phyloP scores from a whole-genome alignment of 1,284 basidiomycete species.

The Tetrapyrgos nigripes region DNA sequence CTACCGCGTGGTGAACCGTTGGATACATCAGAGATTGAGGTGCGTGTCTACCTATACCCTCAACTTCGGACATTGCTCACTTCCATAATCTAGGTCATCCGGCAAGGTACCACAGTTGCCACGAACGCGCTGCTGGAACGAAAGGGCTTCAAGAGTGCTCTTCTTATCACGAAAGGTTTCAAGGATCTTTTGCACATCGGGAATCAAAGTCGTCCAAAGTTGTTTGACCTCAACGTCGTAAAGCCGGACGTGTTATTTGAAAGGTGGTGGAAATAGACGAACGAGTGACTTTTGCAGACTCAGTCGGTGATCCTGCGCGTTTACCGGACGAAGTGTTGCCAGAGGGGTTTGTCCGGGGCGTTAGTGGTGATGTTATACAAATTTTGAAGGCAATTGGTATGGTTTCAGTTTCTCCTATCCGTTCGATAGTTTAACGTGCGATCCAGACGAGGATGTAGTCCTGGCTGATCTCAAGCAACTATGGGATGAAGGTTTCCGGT shows the following conservation, averaged over 20 bases:
- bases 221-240: slow-evolving; percentile 8
- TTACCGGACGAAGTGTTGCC: background rate
- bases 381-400: slow-evolving; percentile 5
- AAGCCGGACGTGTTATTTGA: slow-evolving; percentile 6
- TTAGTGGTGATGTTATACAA: slow-evolving; percentile 9
- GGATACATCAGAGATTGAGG: background rate
- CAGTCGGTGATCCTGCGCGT: background rate
- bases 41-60: background rate
- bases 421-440: background rate
- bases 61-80: background rate
- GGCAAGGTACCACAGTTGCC: background rate
- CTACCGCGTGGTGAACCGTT: background rate
- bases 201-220: slow-evolving; percentile 5
- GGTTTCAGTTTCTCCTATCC: background rate
- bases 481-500: slow-evolving; percentile 7
- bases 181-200: background rate
- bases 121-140: background rate
- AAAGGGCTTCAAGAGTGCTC: slow-evolving; percentile 4
- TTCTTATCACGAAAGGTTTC: slow-evolving; percentile 1
- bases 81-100: background rate
- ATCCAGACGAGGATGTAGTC: slow-evolving; percentile 1
- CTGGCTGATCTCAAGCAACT: slow-evolving; percentile 2
- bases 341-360: slow-evolving; percentile 3
- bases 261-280: slow-evolving; percentile 12
- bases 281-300: slow-evolving; percentile 7